These are phyloP conservation scores for Xerocomus potaroensis DNA, from an alignment of 768 basidiomycete genomes.

Conservation along the genomic window DNA sequence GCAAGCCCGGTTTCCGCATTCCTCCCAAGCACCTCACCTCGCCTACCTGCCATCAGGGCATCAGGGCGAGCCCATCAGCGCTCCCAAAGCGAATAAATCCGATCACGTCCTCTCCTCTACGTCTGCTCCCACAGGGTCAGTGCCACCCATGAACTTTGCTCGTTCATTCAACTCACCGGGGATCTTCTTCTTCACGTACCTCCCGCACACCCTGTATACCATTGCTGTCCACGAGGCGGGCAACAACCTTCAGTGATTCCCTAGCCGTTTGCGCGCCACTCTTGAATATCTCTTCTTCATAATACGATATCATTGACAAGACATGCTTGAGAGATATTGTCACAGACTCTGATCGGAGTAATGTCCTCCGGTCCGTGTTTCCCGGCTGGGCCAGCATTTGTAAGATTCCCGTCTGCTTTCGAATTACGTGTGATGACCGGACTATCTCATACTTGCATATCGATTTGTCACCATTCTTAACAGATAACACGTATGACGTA, in stretches of 20 bases:
- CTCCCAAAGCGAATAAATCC: slow-evolving; percentile 57
- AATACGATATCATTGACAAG: slow-evolving; percentile 44
- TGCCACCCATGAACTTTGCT: slow-evolving; percentile 2
- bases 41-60: slow-evolving; percentile 36
- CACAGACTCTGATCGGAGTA: slow-evolving; percentile 31
- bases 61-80: slow-evolving; percentile 49
- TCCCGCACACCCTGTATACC: slow-evolving; percentile 45
- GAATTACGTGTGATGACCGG: slow-evolving; percentile 46
- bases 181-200: slow-evolving; percentile 33
- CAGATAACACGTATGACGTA: slow-evolving; percentile 32
- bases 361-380: slow-evolving; percentile 23
- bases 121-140: slow-evolving; percentile 20
- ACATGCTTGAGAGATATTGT: slow-evolving; percentile 41
- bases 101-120: slow-evolving; percentile 44
- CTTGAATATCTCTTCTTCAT: slow-evolving; percentile 47
- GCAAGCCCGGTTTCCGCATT: slow-evolving; percentile 11
- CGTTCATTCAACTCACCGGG: slow-evolving; percentile 39
- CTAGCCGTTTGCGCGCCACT: slow-evolving; percentile 46
- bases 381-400: slow-evolving; percentile 34
- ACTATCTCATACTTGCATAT: slow-evolving; percentile 62
- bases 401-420: slow-evolving; percentile 44
- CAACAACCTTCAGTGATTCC: slow-evolving; percentile 54
- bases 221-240: slow-evolving; percentile 56
- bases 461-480: not conserved
- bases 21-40: slow-evolving; percentile 5